Evolutionary conservation across 2,329 filamentous ascomycete species (phyloP).

Genomic region (Diplodia intermedia): DNA sequence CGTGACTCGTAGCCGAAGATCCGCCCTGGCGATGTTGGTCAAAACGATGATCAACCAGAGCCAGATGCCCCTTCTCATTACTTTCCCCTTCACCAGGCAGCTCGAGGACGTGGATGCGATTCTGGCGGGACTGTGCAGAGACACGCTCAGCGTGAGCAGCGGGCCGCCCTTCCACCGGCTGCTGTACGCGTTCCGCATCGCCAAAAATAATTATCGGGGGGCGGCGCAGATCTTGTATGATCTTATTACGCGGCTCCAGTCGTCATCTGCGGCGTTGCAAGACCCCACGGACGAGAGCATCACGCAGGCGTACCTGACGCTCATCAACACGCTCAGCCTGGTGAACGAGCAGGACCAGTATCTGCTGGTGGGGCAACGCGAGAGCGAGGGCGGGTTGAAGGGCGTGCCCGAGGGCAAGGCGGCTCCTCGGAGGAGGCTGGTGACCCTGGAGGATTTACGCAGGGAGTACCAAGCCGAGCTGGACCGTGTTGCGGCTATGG

Average conservation of each 20-base stretch:
- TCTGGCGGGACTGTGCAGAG: slow-evolving; percentile 73
- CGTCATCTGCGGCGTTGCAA: slow-evolving; percentile 48
- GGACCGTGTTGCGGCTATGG: slow-evolving; percentile 85
- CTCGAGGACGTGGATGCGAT: slow-evolving; percentile 80
- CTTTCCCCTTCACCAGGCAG: slow-evolving; percentile 79
- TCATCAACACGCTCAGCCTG: slow-evolving; percentile 92
- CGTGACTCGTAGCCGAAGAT: slow-evolving; percentile 59
- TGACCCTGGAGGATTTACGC: slow-evolving; percentile 84
- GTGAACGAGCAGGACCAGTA: slow-evolving; percentile 84
- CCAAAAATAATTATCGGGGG: slow-evolving; percentile 84
- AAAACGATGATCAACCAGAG: slow-evolving; percentile 46
- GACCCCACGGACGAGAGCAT: slow-evolving; percentile 61
- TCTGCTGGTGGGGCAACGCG: slow-evolving; percentile 60
- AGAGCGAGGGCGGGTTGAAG: slow-evolving; percentile 29
- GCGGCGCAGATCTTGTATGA: slow-evolving; percentile 65
- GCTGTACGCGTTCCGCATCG: slow-evolving; percentile 88
- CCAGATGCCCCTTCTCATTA: slow-evolving; percentile 61
- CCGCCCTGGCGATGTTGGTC: slow-evolving; percentile 72
- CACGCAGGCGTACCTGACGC: slow-evolving; percentile 79
- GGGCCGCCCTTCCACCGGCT: slow-evolving; percentile 81
- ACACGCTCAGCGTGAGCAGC: slow-evolving; percentile 67
- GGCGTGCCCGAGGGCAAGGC: slow-evolving; percentile 47
- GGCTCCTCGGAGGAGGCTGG: slow-evolving; percentile 70
- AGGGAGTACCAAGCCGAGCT: slow-evolving; percentile 90
- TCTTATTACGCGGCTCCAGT: slow-evolving; percentile 60